Percentiles rank a stretch among this genome's conserved stretches.
These are phyloP conservation scores for Marasmius fiardii DNA, from an alignment of 1,284 basidiomycete species.

Conservation along the genomic window DNA sequence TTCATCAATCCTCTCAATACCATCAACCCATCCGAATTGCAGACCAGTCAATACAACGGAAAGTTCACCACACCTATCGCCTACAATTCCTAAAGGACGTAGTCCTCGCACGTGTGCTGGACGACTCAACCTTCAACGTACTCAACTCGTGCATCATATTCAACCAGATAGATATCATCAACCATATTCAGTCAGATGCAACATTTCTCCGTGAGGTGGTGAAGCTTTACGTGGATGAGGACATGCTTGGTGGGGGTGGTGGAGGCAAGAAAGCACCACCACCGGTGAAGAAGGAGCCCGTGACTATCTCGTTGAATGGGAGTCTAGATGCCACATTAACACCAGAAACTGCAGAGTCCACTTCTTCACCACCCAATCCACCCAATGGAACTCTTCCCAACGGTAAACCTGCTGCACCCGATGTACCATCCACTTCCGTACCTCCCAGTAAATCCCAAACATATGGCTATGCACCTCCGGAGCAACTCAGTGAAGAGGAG, in stretches of 20 bases:
- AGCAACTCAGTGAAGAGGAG: conserved; percentile 46
- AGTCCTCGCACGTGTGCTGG: conserved; percentile 89
- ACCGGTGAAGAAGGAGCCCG: conserved; percentile 5
- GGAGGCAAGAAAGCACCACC: conserved; percentile 23
- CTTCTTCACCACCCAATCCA: conserved; percentile 19
- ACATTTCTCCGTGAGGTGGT: conserved; percentile 79
- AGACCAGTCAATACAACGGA: conserved; percentile 71
- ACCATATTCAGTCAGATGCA: conserved; percentile 80
- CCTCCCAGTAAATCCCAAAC: conserved; percentile 18
- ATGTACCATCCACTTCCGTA: not conserved
- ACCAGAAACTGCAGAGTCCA: conserved; percentile 29
- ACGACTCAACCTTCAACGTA: conserved; percentile 96
- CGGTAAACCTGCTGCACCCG: conserved; percentile 17
- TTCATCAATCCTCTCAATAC: conserved; percentile 78
- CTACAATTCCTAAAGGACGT: conserved; percentile 98
- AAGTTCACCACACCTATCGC: conserved; percentile 96
- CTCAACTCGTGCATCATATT: conserved; percentile 97
- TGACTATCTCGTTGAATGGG: conserved; percentile 2
- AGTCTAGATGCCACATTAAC: not conserved
- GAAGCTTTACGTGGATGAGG: conserved; percentile 70
- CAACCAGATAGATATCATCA: conserved; percentile 98
- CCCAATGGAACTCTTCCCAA: conserved; percentile 24
- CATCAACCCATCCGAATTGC: conserved; percentile 84
- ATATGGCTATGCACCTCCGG: conserved; percentile 52
- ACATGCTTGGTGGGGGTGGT: conserved; percentile 41